These are phyloP conservation scores for Mucor indicus DNA, from an alignment of 371 early-diverging fungal species.

Conservation along the genomic window DNA sequence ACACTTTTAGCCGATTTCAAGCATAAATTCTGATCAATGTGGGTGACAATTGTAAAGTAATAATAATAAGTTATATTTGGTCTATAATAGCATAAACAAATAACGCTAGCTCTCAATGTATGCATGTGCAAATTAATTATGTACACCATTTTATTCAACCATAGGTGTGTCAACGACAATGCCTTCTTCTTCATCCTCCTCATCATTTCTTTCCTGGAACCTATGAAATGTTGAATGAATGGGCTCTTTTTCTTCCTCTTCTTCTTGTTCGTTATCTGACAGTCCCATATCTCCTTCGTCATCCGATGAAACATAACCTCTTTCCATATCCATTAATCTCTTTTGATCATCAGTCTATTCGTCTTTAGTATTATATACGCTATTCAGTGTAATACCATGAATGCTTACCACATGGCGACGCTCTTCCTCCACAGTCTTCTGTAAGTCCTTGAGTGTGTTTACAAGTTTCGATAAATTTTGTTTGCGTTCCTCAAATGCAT, in stretches of 20 bases:
- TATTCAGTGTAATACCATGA: not conserved
- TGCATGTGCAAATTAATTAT: no score
- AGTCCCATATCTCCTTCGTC: slow-evolving; percentile 23
- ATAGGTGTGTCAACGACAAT: slow-evolving; percentile 18
- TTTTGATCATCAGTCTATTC: slow-evolving; percentile 33
- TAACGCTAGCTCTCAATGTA: no score
- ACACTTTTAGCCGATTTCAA: no score
- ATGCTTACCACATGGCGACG: slow-evolving; percentile 27
- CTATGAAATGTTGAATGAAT: slow-evolving; percentile 5
- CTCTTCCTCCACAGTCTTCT: slow-evolving; percentile 34
- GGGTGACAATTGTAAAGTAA: no score
- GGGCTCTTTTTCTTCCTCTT: slow-evolving; percentile 5
- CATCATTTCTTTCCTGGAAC: slow-evolving; percentile 22
- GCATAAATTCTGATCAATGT: no score
- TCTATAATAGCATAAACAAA: no score
- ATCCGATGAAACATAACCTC: slow-evolving; percentile 39
- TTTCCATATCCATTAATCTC: slow-evolving; percentile 37
- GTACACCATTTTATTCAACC: no score
- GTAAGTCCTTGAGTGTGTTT: slow-evolving; percentile 24
- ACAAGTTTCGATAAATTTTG: slow-evolving; percentile 24
- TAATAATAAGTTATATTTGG: no score
- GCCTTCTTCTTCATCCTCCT: slow-evolving; percentile 25
- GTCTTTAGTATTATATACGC: no score
- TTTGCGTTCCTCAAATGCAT: slow-evolving; percentile 30
- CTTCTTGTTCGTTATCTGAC: slow-evolving; percentile 15